A percentile compares a stretch with the other conserved stretches of the same genome.
Conservation (phyloP, 345 rosid species). For the Camelina sativa region DNA sequence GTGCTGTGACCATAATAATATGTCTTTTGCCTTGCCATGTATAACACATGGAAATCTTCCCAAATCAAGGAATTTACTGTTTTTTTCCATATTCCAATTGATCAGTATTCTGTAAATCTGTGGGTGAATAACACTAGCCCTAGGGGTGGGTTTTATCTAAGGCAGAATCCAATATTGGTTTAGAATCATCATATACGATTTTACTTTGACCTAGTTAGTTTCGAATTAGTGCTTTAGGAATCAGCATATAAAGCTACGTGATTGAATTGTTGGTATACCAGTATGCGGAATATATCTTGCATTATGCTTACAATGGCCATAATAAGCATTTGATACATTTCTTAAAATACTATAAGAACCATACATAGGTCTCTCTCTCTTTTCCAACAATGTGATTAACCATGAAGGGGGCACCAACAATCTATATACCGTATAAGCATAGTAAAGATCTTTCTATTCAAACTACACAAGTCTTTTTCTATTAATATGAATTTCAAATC, state of each 20-base stretch:
- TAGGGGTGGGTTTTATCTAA: slow-evolving; percentile 31
- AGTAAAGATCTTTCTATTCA: neutral
- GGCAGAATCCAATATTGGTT: slow-evolving; percentile 6
- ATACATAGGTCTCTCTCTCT: neutral
- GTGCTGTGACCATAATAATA: slow-evolving; percentile 31
- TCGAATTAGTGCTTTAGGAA: slow-evolving; percentile 24
- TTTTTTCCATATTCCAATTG: neutral
- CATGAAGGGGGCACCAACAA: neutral
- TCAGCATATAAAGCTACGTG: neutral
- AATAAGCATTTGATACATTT: neutral
- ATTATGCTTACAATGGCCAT: slow-evolving; percentile 1
- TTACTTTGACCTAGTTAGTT: slow-evolving; percentile 8
- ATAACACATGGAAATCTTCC: slow-evolving; percentile 33
- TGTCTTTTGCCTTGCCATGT: slow-evolving; percentile 38
- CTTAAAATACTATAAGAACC: neutral
- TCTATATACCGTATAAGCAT: no score
- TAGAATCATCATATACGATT: slow-evolving; percentile 2
- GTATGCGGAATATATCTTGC: neutral
- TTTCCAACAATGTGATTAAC: neutral
- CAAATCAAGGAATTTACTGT: slow-evolving; percentile 12
- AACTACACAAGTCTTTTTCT: neutral
- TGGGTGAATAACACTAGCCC: slow-evolving; percentile 21
- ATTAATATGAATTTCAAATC: neutral
- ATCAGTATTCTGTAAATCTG: slow-evolving; percentile 2
- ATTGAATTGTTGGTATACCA: neutral